Evolutionary conservation across 2,329 filamentous ascomycete genomes (phyloP).

Genomic region (Penicillium sp.): DNA sequence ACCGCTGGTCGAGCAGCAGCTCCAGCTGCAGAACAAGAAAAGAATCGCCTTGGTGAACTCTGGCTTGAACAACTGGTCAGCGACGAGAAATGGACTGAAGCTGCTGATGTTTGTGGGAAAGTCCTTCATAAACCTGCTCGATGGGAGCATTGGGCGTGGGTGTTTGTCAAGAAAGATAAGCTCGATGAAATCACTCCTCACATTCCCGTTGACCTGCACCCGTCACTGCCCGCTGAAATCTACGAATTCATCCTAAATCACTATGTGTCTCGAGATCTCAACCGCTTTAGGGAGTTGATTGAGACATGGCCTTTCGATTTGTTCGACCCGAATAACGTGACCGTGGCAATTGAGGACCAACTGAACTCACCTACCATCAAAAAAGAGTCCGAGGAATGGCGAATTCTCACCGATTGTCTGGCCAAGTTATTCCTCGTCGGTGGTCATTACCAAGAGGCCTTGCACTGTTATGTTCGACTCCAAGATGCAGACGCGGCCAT

Average conservation of each 20-base stretch:
- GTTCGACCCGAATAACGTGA: constrained; percentile 73
- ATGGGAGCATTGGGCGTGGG: constrained; percentile 97
- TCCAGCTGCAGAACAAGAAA: constrained; percentile 75
- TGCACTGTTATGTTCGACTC: constrained; percentile 82
- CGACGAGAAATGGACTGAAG: constrained; percentile 67
- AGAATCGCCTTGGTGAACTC: constrained; percentile 81
- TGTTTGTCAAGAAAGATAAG: constrained; percentile 77
- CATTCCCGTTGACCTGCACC: constrained; percentile 74
- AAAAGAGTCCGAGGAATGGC: constrained; percentile 81
- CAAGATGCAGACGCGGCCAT: constrained; percentile 91
- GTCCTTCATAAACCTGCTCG: constrained; percentile 72
- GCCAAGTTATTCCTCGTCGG: constrained; percentile 79
- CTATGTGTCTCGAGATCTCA: constrained; percentile 75
- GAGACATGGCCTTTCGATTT: constrained; percentile 80
- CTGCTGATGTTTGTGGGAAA: constrained; percentile 74
- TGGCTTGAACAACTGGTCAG: constrained; percentile 86
- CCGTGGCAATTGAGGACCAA: constrained; percentile 74
- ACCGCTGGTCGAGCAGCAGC: constrained; percentile 56
- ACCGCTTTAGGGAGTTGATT: constrained; percentile 70
- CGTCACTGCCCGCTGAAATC: constrained; percentile 71
- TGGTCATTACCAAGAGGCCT: constrained; percentile 74
- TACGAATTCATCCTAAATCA: constrained; percentile 88
- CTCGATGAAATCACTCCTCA: constrained; percentile 85
- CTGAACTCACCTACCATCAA: constrained; percentile 69
- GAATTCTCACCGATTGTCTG: constrained; percentile 78